Conservation (phyloP, 75 land plant genomes). For the Cryptomeria japonica region DNA sequence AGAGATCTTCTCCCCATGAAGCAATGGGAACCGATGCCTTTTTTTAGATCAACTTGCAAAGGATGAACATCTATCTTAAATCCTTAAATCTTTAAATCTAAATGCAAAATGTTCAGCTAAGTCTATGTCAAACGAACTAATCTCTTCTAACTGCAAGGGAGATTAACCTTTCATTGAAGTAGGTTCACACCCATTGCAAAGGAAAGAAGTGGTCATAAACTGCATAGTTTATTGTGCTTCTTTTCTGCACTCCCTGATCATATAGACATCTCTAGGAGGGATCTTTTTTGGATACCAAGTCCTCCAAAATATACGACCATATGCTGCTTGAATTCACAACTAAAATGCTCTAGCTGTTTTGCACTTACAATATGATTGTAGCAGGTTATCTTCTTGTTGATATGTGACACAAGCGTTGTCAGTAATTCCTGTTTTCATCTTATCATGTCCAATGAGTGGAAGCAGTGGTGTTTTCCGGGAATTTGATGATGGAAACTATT, state of each 20-base stretch:
- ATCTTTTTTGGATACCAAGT: neutral
- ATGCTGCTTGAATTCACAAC: neutral
- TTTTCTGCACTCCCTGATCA: neutral
- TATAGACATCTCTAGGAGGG: neutral
- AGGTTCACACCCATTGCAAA: neutral
- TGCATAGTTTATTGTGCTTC: neutral
- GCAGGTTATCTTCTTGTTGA: neutral
- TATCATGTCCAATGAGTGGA: neutral
- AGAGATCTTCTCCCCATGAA: neutral
- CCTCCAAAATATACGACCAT: neutral
- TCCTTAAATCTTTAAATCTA: neutral
- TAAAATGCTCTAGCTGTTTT: neutral
- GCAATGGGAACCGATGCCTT: neutral
- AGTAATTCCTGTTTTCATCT: neutral
- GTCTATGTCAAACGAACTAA: neutral
- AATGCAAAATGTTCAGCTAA: neutral
- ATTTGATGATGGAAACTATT: neutral
- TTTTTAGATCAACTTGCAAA: neutral
- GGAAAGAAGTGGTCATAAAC: neutral
- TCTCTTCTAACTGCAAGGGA: neutral
- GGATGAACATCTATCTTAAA: neutral
- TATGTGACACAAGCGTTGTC: neutral
- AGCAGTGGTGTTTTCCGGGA: neutral
- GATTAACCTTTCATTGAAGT: neutral
- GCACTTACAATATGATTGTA: neutral